phyloP scores from a whole-genome alignment of 192 early-diverging fungal genomes.

The Entrophospora sp. region DNA sequence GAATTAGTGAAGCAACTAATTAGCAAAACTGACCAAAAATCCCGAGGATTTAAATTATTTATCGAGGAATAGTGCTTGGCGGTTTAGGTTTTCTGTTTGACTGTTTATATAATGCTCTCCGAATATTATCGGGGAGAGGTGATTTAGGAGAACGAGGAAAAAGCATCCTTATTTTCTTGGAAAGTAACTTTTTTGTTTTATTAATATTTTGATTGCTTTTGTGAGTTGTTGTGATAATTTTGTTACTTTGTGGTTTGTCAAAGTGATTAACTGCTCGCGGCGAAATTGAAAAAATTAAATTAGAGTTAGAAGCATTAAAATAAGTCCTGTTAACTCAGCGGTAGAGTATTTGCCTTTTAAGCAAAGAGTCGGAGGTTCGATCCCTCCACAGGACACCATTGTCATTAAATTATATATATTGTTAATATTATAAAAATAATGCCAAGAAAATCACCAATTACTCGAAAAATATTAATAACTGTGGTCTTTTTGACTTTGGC shows the following conservation, averaged over 20 bases:
- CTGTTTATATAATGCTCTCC: background rate
- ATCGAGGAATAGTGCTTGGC: background rate
- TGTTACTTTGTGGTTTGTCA: background rate
- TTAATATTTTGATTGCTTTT: background rate
- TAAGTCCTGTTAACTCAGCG: conserved; percentile 9
- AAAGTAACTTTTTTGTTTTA: background rate
- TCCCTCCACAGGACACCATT: conserved; percentile 9
- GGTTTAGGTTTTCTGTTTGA: background rate
- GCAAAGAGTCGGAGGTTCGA: conserved; percentile 11
- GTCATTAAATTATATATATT: no score
- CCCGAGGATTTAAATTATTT: background rate
- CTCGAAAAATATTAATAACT: no score
- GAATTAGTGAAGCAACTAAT: background rate
- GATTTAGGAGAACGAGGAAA: background rate
- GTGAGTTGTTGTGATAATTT: background rate
- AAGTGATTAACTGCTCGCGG: background rate
- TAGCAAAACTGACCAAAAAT: background rate
- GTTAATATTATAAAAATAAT: no score
- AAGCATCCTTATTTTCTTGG: background rate
- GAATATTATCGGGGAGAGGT: background rate
- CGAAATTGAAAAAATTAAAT: background rate
- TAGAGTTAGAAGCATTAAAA: background rate
- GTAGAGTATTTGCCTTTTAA: conserved; percentile 11
- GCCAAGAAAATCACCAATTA: no score
- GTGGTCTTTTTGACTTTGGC: no score